These are phyloP conservation scores for Spathaspora boniae DNA, from an alignment of 805 yeast genomes.

Conservation along the genomic window DNA sequence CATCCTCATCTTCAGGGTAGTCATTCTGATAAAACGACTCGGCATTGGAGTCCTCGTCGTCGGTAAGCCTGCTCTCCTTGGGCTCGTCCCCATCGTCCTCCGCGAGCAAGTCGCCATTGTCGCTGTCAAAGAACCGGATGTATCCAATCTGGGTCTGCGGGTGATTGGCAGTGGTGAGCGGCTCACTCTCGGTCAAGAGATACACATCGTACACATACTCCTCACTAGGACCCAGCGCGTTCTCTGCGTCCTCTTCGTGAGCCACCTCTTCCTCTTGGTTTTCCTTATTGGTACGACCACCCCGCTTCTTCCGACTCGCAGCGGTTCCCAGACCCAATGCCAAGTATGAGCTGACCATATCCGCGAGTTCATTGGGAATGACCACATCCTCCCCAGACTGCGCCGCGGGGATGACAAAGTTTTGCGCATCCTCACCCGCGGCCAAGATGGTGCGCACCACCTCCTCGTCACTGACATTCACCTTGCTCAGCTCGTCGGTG, in stretches of 20 bases:
- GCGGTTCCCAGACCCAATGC: slow-evolving; percentile 20
- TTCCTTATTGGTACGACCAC: background rate
- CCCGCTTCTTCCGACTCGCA: slow-evolving; percentile 13
- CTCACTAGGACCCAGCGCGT: too few relatives aligned
- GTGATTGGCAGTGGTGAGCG: slow-evolving; percentile 46
- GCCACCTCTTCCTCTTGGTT: background rate
- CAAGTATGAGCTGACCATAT: slow-evolving; percentile 67
- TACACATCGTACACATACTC: slow-evolving; percentile 93
- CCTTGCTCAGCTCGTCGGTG: slow-evolving; percentile 25
- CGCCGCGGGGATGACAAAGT: slow-evolving; percentile 33
- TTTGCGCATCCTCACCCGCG: slow-evolving; percentile 21
- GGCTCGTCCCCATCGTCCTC: slow-evolving; percentile 31
- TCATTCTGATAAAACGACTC: slow-evolving; percentile 91
- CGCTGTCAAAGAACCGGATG: slow-evolving; percentile 55
- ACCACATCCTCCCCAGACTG: slow-evolving; percentile 30
- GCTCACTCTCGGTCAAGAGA: slow-evolving; percentile 23
- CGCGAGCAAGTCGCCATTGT: slow-evolving; percentile 26
- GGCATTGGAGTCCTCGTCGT: slow-evolving; percentile 84
- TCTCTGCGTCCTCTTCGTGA: slow-evolving; percentile 6
- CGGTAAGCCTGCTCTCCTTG: slow-evolving; percentile 37
- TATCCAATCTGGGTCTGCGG: slow-evolving; percentile 50
- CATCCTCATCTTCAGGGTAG: slow-evolving; percentile 92
- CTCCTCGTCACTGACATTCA: slow-evolving; percentile 15
- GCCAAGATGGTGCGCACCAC: slow-evolving; percentile 23
- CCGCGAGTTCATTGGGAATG: slow-evolving; percentile 61